Base-by-base conservation (phyloP, 345 rosid species). In the Acer campestre region DNA sequence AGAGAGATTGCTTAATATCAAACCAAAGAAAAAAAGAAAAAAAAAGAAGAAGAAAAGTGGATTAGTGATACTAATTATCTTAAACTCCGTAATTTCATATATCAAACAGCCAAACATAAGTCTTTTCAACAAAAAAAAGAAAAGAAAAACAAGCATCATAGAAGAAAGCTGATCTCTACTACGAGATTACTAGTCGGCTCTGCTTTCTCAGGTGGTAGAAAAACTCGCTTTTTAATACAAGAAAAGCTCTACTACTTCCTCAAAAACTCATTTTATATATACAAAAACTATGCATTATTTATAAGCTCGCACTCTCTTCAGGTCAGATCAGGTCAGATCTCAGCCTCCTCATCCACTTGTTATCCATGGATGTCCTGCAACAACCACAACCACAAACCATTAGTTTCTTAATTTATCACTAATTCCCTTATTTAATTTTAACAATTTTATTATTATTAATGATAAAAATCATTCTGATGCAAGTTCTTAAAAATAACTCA, bases 281-380 rank as follows among this genome's bases (percentile, higher is more conserved):
- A 35, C 6, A 35, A 4, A 35, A 35, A 35, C 38, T 35, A 35
- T 35, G 38, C 38, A 35, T 4, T 35, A 35, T 35, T 35, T 35
- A 35, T 35, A 4, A 3, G 38, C 38, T 35, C 38, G 38, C 6
- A 35, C 38, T 35, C 38, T 35, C 38, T 4, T 31, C 35, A 31
- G 35, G 35, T 29, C 35, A 29, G 35, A 4, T 4, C 6, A 29
- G 35, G 2, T 4, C 6, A 35, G 38, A 35, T 35, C 38, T 35
- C 10, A 7, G 46, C 10, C 46, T 42, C 62, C n/a, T 58, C 62
- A 58, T 58, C 20, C n/a, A 12, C n/a, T 44, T 18, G 71, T 82
- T 0, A 84, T 78, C 89, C 89, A 86, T 31, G 82, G 84, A 78
- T 86, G 87, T 16, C 81, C 89, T 86, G 84, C 65, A 73, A 69